Evolutionary conservation across 345 rosid genomes (phyloP), one percentile per base, ranked within the genome.

Genomic region (Capsella bursapastoris): DNA sequence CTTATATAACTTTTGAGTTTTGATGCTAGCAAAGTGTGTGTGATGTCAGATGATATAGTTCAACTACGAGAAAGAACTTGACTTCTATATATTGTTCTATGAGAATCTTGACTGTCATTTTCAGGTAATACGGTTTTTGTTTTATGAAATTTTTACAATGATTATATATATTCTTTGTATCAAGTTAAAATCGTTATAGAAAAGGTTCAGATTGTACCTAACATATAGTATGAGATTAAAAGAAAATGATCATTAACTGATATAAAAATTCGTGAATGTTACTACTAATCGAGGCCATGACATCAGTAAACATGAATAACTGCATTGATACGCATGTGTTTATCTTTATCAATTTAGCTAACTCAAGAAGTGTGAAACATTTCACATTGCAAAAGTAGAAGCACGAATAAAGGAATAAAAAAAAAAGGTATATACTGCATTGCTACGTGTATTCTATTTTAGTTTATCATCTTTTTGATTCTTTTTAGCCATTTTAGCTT

Each of bases 341-440:
- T 55, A 37, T 59, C 64, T 59, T 59, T 37, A 22, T 5, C 31
- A 18, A 6, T 59, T 59, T 10, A 38, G 16, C 32, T 0, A 11
- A 60, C 6, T 15, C 12, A 13, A 53, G 8, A 32, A 63, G n/a
- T 53, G 45, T 22, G 35, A 31, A 41, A 51, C 53, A 31, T 22
- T 22, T 22, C 22, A 22, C 22, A 15, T 3, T 18, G 37, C 25
- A 50, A 38, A 60, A 38, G 53, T 72, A 13, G 76, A 51, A 62
- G 31, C 52, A 28, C 53, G 61, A 72, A 22, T 22, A 22, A 22
- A 40, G 34, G 55, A 62, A 72, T 62, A 29, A 52, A 32, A 29
- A 18, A 18, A 52, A 32, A 61, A n/a, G 32, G 75, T 27, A 62
- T 40, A 71, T 62, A 63, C 69, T 52, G 31, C 75, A 49, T 27